Evolutionary conservation across 305 asterid genomes (phyloP).

Genomic region (Salvia sclarea): DNA sequence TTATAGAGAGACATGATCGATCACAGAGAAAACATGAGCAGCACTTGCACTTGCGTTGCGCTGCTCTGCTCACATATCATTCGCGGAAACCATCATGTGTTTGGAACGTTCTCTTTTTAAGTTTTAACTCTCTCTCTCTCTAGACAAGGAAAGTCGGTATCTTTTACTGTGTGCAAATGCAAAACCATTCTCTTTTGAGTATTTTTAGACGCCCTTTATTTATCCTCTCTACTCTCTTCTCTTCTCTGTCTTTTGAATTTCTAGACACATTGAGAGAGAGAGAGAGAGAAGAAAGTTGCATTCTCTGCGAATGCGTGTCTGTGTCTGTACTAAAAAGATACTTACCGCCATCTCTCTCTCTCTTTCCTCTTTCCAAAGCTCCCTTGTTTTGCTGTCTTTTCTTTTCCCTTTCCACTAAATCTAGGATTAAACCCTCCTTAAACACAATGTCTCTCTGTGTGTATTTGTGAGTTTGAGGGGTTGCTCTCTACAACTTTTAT

Average conservation of each 20-base stretch:
- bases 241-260: too few relatives aligned
- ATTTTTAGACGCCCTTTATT: constrained; percentile 42
- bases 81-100: constrained; percentile 30
- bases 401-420: constrained; percentile 17
- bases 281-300: constrained; percentile 24
- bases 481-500: constrained; percentile 24
- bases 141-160: constrained; percentile 29
- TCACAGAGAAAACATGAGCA: constrained; percentile 41
- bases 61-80: constrained; percentile 35
- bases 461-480: neutral
- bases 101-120: constrained; percentile 23
- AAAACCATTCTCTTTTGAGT: constrained; percentile 39
- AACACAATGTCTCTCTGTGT: neutral
- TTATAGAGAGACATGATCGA: constrained; percentile 48
- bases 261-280: too few relatives aligned
- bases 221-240: constrained; percentile 22
- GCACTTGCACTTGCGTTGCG: too few relatives aligned
- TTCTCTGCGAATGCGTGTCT: constrained; percentile 35
- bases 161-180: constrained; percentile 38
- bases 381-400: too few relatives aligned
- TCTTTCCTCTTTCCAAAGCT: constrained; percentile 11
- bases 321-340: constrained; percentile 37
- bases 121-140: constrained; percentile 5
- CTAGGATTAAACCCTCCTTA: neutral
- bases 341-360: constrained; percentile 29